Evolutionary conservation across 2,329 filamentous ascomycete genomes (phyloP), one percentile per base, ranked within the genome.

Genomic region (Rachicladosporium sp.): DNA sequence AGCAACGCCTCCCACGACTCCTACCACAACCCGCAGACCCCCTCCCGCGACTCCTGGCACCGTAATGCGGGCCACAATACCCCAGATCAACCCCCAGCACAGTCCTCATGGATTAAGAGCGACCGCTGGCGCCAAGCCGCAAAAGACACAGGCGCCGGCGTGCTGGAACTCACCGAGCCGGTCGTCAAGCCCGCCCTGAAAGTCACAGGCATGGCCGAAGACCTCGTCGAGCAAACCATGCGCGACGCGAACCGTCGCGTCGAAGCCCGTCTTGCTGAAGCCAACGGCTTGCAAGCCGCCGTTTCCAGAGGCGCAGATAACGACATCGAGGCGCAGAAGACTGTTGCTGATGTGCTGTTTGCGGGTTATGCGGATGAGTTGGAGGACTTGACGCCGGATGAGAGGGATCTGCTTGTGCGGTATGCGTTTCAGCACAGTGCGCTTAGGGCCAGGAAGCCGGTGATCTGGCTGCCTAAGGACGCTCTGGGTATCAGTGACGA

Each of bases 381-480:
- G 46, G 89, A 95, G 59, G 91, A 98, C 56, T 69, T 98, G 36
- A 91, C 85, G 1, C 85, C 87, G 0, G 84, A 89, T 11, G 86
- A 95, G 58, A 75, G 91, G 51, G 88, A 96, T 55, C 70, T 78
- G 42, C 74, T 96, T 31, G 82, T 91, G 9, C 80, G 80, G 40
- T 80, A 87, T 52, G 87, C 89, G 1, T 98, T 98, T 61, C 80
- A 88, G 62, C 91, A 98, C 55, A 80, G 79, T 29, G 91, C 91
- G 1, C 69, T 95, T 30, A 78, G 91, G 6, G 84, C 88, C 1
- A 76, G 82, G 38, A 74, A 87, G 38, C 91, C 91, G 0, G 85
- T 84, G 0, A 79, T 98, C 19, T 98, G 91, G 91, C 84, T 98
- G 33, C 91, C 91, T 0, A 76, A 81, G 8, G 91, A 98, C 55